A percentile compares a stretch with the other conserved stretches of the same genome.
Evolutionary conservation across 2,329 filamentous ascomycete genomes (phyloP).

Genomic region (Chaetothyriales sp.): DNA sequence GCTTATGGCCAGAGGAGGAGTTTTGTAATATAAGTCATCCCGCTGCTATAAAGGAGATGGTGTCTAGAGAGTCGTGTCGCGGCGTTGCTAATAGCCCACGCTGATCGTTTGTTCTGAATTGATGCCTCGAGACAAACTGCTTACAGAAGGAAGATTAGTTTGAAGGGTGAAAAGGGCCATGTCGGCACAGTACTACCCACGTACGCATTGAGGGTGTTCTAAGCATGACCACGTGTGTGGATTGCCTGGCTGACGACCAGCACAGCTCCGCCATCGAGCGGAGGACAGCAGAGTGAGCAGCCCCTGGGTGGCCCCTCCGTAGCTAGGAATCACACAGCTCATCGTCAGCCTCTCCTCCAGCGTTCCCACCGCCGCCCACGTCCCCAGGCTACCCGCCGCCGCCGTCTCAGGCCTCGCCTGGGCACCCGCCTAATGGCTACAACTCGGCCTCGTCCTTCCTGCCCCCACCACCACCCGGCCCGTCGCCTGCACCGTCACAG

Average conservation of each 20-base stretch:
- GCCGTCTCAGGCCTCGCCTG: conserved; percentile 14
- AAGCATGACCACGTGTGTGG: background rate
- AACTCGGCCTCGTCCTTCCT: conserved; percentile 14
- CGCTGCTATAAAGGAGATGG: background rate
- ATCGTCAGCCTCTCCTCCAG: conserved; percentile 11
- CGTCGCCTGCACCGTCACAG: conserved; percentile 11
- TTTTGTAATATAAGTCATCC: background rate
- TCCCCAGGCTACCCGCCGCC: conserved; percentile 13
- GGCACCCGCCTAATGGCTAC: conserved; percentile 17
- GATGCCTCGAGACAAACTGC: background rate
- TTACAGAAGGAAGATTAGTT: background rate
- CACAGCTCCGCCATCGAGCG: background rate
- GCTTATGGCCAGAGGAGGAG: background rate
- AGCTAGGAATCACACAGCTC: conserved; percentile 2
- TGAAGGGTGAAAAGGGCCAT: background rate
- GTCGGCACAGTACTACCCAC: background rate
- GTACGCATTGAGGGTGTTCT: background rate
- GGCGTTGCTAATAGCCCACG: background rate
- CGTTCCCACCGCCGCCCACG: conserved; percentile 19
- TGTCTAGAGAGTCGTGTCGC: background rate
- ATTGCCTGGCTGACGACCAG: background rate
- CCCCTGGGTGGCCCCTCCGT: background rate
- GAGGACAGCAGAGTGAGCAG: background rate
- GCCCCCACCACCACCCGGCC: conserved; percentile 18
- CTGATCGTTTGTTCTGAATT: background rate